phyloP scores from a whole-genome alignment of 768 basidiomycete species.

The Pisolithus marmoratus region DNA sequence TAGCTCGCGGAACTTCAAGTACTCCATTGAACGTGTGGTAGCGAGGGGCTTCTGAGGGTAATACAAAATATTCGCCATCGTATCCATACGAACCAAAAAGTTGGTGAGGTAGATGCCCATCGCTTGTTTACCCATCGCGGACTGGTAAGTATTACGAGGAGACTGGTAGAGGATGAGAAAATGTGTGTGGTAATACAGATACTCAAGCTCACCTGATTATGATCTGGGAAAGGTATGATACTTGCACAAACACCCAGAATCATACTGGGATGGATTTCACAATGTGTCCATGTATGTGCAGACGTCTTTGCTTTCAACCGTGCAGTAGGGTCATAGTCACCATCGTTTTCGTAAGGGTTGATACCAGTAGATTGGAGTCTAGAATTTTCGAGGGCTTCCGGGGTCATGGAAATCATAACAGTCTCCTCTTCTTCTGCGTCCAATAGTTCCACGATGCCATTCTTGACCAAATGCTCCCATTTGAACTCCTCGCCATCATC shows the following conservation, averaged over 20 bases:
- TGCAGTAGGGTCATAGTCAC: slow-evolving; percentile 80
- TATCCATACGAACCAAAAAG: slow-evolving; percentile 98
- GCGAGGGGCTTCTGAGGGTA: slow-evolving; percentile 99
- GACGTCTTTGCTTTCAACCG: slow-evolving; percentile 80
- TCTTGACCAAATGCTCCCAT: slow-evolving; percentile 82
- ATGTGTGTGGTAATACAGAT: neutral
- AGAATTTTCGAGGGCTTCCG: slow-evolving; percentile 89
- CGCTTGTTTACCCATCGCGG: slow-evolving; percentile 99
- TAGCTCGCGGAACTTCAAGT: slow-evolving; percentile 95
- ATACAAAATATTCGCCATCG: slow-evolving; percentile 99
- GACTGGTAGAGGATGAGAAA: slow-evolving; percentile 48
- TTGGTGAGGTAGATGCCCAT: slow-evolving; percentile 99
- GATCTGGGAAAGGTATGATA: slow-evolving; percentile 99
- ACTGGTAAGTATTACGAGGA: slow-evolving; percentile 99
- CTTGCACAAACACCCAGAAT: slow-evolving; percentile 97
- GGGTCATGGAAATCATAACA: slow-evolving; percentile 99
- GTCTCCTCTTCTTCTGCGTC: slow-evolving; percentile 99
- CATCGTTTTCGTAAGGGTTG: slow-evolving; percentile 54
- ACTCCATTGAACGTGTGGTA: slow-evolving; percentile 99
- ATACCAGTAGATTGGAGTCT: slow-evolving; percentile 57
- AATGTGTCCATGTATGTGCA: slow-evolving; percentile 95
- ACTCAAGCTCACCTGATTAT: slow-evolving; percentile 76
- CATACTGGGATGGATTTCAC: slow-evolving; percentile 99
- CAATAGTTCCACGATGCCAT: slow-evolving; percentile 87
- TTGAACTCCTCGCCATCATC: slow-evolving; percentile 58